phyloP scores from a whole-genome alignment of 78 protist species.

The Isochrysis galbana region DNA sequence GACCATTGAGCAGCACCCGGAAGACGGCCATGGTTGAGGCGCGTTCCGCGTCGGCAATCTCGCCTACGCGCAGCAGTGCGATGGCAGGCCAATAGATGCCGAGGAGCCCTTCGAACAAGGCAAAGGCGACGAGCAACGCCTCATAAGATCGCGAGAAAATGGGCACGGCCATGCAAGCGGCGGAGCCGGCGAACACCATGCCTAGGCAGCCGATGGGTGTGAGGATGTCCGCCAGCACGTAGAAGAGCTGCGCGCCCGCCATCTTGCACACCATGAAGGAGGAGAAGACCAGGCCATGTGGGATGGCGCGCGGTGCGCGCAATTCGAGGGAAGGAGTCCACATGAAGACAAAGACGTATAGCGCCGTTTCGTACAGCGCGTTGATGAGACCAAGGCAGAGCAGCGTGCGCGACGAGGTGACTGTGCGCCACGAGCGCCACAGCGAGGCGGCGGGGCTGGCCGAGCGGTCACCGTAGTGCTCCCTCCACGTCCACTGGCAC shows the following conservation, averaged over 20 bases:
- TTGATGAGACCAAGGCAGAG: slow-evolving; percentile 67
- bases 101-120: slow-evolving; percentile 73
- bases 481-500: slow-evolving; percentile 63
- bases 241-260: background rate
- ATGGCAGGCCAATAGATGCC: slow-evolving; percentile 88
- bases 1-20: slow-evolving; percentile 87
- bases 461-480: slow-evolving; percentile 74
- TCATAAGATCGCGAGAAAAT: background rate
- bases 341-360: slow-evolving; percentile 90
- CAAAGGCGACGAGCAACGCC: slow-evolving; percentile 53
- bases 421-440: background rate
- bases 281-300: slow-evolving; percentile 84
- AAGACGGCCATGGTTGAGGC: slow-evolving; percentile 80
- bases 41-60: slow-evolving; percentile 39
- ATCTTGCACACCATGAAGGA: slow-evolving; percentile 71
- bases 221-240: background rate
- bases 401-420: background rate
- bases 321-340: slow-evolving; percentile 88
- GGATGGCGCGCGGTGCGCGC: background rate
- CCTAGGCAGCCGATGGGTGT: background rate
- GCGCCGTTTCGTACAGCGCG: slow-evolving; percentile 86
- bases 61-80: slow-evolving; percentile 49
- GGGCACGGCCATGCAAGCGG: background rate
- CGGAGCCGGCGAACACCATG: background rate
- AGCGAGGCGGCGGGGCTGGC: background rate